Evolutionary conservation across 2,329 filamentous ascomycete genomes (phyloP).

Genomic region (Knufia fluminis): DNA sequence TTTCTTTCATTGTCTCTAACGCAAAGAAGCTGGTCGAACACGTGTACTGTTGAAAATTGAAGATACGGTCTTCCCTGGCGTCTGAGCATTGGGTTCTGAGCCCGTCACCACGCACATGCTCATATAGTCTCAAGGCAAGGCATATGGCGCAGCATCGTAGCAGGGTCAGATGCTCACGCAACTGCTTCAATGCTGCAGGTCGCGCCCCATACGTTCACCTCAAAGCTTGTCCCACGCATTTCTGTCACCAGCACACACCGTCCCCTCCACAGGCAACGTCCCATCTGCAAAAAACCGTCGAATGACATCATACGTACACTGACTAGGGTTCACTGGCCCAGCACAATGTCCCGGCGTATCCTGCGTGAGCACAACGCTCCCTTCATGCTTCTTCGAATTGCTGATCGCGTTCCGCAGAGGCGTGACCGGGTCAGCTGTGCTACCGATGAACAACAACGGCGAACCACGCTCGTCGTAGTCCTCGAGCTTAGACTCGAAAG

Average conservation of each 20-base stretch:
- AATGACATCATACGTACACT: constrained; percentile 30
- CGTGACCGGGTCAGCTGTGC: constrained; percentile 51
- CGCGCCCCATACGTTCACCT: too few relatives aligned
- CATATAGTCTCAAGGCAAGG: too few relatives aligned
- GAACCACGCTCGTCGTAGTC: constrained; percentile 29
- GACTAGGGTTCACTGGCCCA: constrained; percentile 26
- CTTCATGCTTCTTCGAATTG: constrained; percentile 35
- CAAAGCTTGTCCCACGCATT: constrained; percentile 24
- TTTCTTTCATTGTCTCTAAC: too few relatives aligned
- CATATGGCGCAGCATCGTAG: too few relatives aligned
- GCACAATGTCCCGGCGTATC: constrained; percentile 34
- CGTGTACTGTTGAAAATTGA: too few relatives aligned
- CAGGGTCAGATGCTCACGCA: too few relatives aligned
- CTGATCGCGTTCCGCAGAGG: constrained; percentile 35
- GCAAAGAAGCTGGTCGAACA: too few relatives aligned
- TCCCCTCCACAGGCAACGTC: constrained; percentile 28
- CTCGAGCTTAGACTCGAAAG: constrained; percentile 16
- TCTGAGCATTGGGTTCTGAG: too few relatives aligned
- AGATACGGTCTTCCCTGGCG: too few relatives aligned
- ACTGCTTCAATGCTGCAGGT: too few relatives aligned
- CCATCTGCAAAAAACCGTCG: constrained; percentile 37
- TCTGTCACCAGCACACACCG: constrained; percentile 30
- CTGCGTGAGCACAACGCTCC: constrained; percentile 37
- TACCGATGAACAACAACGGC: constrained; percentile 50
- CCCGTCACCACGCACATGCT: too few relatives aligned